Conservation (phyloP, 1,284 basidiomycete species). For the Ustilago trichophora region DNA sequence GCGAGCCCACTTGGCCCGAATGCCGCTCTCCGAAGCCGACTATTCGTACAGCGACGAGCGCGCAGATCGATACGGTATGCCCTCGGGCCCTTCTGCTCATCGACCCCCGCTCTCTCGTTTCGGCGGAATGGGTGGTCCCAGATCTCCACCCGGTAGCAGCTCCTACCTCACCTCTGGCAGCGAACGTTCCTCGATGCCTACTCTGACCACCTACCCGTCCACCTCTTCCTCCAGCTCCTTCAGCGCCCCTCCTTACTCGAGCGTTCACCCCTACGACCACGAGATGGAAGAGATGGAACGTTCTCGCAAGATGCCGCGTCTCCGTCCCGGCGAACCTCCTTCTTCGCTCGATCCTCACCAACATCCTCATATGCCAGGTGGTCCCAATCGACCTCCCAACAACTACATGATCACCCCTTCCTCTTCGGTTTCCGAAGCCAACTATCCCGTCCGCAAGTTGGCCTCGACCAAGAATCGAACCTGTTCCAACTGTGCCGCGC, state of each 20-base stretch:
- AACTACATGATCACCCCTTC: slow-evolving; percentile 17
- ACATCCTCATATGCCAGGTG: too few species aligned
- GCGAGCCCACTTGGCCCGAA: slow-evolving; percentile 9
- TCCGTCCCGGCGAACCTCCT: slow-evolving; percentile 2
- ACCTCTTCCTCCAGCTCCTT: slow-evolving; percentile 20
- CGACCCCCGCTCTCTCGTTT: slow-evolving; percentile 21
- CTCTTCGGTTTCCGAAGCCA: slow-evolving; percentile 1
- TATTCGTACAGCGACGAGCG: slow-evolving; percentile 24
- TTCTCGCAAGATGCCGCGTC: slow-evolving; percentile 24
- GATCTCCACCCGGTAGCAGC: slow-evolving; percentile 19
- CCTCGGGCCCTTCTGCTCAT: too few species aligned
- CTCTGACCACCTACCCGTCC: slow-evolving; percentile 19
- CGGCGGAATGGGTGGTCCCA: too few species aligned
- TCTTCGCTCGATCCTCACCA: background rate
- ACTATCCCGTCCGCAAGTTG: slow-evolving; percentile 40
- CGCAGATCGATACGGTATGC: slow-evolving; percentile 14
- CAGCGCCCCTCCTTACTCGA: slow-evolving; percentile 6
- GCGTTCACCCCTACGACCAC: slow-evolving; percentile 24
- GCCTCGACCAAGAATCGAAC: slow-evolving; percentile 53
- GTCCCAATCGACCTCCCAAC: too few species aligned
- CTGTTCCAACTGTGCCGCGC: slow-evolving; percentile 45
- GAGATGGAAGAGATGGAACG: slow-evolving; percentile 35
- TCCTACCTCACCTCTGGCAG: slow-evolving; percentile 29
- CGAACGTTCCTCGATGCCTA: slow-evolving; percentile 33
- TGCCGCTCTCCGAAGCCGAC: slow-evolving; percentile 24